phyloP scores from a whole-genome alignment of 2,329 filamentous ascomycete genomes.

The Xylariaceae sp. region DNA sequence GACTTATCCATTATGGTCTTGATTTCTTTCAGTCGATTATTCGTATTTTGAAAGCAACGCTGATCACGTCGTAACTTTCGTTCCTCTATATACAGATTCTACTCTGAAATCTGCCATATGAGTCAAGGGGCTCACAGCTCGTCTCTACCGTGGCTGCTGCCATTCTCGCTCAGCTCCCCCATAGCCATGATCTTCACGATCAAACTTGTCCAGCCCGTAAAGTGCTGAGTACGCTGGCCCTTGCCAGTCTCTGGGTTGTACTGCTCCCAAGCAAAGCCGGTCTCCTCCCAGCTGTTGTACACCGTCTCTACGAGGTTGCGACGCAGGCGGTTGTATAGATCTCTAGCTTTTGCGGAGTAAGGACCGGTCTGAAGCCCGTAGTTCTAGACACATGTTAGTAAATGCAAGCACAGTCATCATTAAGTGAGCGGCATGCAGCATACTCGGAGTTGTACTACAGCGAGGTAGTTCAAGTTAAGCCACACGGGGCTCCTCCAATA shows the following conservation, averaged over 20 bases:
- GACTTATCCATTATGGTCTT: too few species aligned
- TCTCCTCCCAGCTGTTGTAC: conserved; percentile 82
- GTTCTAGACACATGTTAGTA: conserved; percentile 43
- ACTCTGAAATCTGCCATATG: conserved; percentile 5
- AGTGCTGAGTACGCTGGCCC: conserved; percentile 96
- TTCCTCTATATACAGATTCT: conserved; percentile 12
- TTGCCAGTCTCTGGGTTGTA: conserved; percentile 90
- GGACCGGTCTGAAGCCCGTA: conserved; percentile 66
- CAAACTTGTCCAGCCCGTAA: conserved; percentile 98
- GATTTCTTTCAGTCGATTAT: background rate
- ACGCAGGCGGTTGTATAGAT: conserved; percentile 73
- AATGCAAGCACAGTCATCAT: background rate
- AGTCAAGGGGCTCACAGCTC: conserved; percentile 41
- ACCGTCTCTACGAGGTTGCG: conserved; percentile 87
- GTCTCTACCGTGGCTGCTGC: conserved; percentile 37
- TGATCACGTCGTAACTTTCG: conserved; percentile 8
- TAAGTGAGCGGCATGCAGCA: conserved; percentile 36
- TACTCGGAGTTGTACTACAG: conserved; percentile 74
- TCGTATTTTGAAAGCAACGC: conserved; percentile 11
- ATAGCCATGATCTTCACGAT: conserved; percentile 97
- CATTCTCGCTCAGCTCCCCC: conserved; percentile 59
- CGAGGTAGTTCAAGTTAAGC: conserved; percentile 95
- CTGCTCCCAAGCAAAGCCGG: conserved; percentile 98
- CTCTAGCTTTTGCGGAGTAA: conserved; percentile 64
- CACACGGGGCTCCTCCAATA: conserved; percentile 96